Conservation (phyloP, 345 rosid species). For the Hibiscus tridactylites region DNA sequence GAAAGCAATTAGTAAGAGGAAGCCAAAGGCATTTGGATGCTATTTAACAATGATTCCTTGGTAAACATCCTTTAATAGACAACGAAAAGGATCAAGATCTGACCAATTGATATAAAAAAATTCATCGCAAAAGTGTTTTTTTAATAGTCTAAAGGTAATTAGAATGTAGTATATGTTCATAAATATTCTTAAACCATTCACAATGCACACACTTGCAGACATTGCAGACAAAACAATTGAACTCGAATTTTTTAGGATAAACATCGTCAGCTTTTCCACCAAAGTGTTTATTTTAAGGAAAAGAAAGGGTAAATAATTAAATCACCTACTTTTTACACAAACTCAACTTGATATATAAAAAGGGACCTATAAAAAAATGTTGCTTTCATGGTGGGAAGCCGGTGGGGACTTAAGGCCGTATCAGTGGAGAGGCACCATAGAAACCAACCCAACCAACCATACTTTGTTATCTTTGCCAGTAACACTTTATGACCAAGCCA, state of each 20-base stretch:
- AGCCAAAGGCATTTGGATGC: not conserved
- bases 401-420: constrained; percentile 10
- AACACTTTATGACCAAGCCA: constrained; percentile 1
- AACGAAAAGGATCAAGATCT: not conserved
- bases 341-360: not conserved
- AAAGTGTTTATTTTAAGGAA: too few relatives aligned
- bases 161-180: too few relatives aligned
- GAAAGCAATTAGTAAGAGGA: not conserved
- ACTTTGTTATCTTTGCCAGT: not conserved
- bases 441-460: not conserved
- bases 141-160: too few relatives aligned
- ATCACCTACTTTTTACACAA: not conserved
- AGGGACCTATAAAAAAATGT: constrained; percentile 11
- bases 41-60: not conserved
- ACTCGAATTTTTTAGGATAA: too few relatives aligned
- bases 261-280: too few relatives aligned
- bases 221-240: too few relatives aligned
- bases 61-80: too few relatives aligned
- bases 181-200: too few relatives aligned
- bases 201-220: too few relatives aligned
- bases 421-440: constrained; percentile 9
- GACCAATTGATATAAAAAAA: not conserved
- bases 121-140: not conserved
- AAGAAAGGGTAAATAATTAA: not conserved
- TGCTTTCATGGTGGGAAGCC: constrained; percentile 14